A percentile compares a stretch with the other conserved stretches of the same genome.
phyloP scores from a whole-genome alignment of 345 rosid genomes.

The Dovyalis caffra region DNA sequence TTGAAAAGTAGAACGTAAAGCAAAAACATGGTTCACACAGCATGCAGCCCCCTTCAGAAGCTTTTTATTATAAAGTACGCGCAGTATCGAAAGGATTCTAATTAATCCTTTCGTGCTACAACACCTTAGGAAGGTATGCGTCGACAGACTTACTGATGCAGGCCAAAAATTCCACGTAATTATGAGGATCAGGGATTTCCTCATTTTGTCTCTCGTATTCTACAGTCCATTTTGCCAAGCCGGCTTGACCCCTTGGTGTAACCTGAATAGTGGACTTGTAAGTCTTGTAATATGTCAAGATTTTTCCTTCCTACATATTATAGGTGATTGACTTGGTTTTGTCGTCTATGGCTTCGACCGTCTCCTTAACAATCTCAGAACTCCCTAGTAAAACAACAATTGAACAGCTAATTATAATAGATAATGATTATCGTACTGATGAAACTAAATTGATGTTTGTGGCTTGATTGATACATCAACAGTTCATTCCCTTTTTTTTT shows the following conservation, averaged over 20 bases:
- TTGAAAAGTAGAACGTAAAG: no score
- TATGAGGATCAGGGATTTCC: neutral
- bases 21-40: no score
- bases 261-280: neutral
- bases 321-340: neutral
- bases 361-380: neutral
- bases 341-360: neutral
- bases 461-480: no score
- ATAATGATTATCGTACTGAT: no score
- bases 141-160: neutral
- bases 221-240: constrained; percentile 4
- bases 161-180: neutral
- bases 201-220: constrained; percentile 1
- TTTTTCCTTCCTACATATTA: neutral
- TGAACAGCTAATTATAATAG: no score
- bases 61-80: no score
- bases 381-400: neutral
- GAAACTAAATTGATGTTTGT: no score
- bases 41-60: no score
- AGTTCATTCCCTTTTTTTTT: no score
- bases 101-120: no score
- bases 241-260: neutral
- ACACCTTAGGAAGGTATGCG: neutral
- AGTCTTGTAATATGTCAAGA: neutral
- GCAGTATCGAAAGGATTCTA: no score